phyloP scores from a whole-genome alignment of 2,329 filamentous ascomycete genomes.

The Clonostachys sp. region DNA sequence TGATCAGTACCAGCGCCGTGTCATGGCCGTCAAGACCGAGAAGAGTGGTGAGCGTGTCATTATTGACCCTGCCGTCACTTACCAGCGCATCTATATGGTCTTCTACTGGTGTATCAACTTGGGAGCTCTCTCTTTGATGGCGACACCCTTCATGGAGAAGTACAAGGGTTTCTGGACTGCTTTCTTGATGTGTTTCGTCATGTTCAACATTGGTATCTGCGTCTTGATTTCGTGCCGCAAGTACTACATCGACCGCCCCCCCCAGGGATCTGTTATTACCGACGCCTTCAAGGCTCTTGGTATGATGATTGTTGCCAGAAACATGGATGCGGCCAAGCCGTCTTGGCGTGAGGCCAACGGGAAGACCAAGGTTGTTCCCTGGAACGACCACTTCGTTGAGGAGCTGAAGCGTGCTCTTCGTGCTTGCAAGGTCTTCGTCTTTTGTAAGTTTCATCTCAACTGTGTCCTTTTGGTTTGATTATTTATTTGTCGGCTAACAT shows the following conservation, averaged over 20 bases:
- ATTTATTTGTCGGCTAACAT: conserved; percentile 4
- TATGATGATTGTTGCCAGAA: conserved; percentile 33
- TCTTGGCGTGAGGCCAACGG: conserved; percentile 53
- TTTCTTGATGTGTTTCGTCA: conserved; percentile 48
- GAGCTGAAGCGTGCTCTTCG: conserved; percentile 62
- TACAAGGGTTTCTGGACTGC: conserved; percentile 65
- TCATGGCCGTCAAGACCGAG: conserved; percentile 43
- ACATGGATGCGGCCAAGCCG: conserved; percentile 60
- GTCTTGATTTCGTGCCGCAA: conserved; percentile 43
- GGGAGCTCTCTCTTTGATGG: conserved; percentile 63
- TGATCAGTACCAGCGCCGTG: conserved; percentile 57
- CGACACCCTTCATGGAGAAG: conserved; percentile 64
- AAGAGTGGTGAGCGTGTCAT: conserved; percentile 54
- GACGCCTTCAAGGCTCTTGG: conserved; percentile 52
- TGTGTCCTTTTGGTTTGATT: neutral
- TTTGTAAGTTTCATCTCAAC: conserved; percentile 28
- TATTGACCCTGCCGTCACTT: conserved; percentile 61
- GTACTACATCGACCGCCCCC: conserved; percentile 44
- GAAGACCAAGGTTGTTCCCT: conserved; percentile 37
- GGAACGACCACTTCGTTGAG: conserved; percentile 68
- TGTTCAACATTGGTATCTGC: conserved; percentile 57
- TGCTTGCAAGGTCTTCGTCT: conserved; percentile 69
- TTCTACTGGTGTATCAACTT: conserved; percentile 74
- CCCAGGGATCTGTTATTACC: conserved; percentile 59
- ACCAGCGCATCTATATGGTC: conserved; percentile 68